Evolutionary conservation across 768 basidiomycete species (phyloP).

Genomic region (Mycena latifolia): DNA sequence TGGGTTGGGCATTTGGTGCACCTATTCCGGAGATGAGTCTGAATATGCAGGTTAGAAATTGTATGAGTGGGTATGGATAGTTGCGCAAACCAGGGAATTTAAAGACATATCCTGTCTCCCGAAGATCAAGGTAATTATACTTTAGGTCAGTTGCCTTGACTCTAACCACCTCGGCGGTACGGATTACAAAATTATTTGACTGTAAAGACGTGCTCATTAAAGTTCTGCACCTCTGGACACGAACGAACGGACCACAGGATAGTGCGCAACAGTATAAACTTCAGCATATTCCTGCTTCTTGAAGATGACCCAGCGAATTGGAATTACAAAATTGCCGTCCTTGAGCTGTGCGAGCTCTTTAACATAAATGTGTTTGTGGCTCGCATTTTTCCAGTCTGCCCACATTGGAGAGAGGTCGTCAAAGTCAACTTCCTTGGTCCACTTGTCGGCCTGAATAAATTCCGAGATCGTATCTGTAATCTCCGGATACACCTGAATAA

Average conservation of each 20-base stretch:
- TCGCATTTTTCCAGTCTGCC: constrained; percentile 10
- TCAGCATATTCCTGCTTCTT: neutral
- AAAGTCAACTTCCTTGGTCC: constrained; percentile 18
- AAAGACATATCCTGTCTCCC: neutral
- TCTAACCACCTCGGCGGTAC: neutral
- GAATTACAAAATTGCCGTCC: constrained; percentile 39
- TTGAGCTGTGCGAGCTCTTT: constrained; percentile 15
- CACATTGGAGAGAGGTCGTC: constrained; percentile 31
- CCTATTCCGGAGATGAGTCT: constrained; percentile 25
- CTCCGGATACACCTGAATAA: constrained; percentile 43
- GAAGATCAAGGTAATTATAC: constrained; percentile 9
- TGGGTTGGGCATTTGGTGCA: constrained; percentile 36
- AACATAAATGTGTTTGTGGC: constrained; percentile 11
- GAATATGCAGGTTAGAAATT: too few species aligned
- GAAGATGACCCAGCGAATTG: constrained; percentile 7
- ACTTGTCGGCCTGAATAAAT: constrained; percentile 18
- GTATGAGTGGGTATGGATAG: too few species aligned
- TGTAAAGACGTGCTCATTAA: too few species aligned
- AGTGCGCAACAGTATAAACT: neutral
- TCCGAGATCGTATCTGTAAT: constrained; percentile 15
- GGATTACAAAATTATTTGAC: constrained; percentile 1
- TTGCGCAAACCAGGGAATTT: neutral
- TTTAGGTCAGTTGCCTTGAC: constrained; percentile 7
- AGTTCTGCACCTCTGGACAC: too few species aligned
- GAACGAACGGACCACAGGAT: neutral